These are phyloP conservation scores for Elaeis guineensis DNA, from an alignment of 176 grass and related monocot species.

Conservation along the genomic window DNA sequence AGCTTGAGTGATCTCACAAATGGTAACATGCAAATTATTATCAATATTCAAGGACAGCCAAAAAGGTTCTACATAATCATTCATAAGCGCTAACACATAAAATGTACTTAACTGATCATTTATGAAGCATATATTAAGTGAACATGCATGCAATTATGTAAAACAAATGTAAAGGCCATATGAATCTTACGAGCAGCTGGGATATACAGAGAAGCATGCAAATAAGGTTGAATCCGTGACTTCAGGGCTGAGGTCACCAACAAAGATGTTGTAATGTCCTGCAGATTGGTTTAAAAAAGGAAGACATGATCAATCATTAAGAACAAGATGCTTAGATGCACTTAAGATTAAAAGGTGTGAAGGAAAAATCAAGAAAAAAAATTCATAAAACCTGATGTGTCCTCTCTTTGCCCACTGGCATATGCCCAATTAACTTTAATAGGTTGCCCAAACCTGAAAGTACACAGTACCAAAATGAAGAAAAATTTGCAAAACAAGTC, in stretches of 20 bases:
- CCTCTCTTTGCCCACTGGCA: slow-evolving; percentile 89
- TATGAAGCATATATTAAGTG: too few relatives aligned
- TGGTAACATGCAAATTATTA: too few relatives aligned
- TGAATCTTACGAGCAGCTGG: slow-evolving; percentile 81
- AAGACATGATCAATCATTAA: too few relatives aligned
- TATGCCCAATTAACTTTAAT: slow-evolving; percentile 99
- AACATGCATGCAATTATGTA: not conserved
- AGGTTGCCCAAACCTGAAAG: slow-evolving; percentile 82
- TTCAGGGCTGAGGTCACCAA: slow-evolving; percentile 94
- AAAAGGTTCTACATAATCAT: too few relatives aligned
- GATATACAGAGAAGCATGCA: slow-evolving; percentile 77
- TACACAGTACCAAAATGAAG: not conserved
- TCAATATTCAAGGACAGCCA: too few relatives aligned
- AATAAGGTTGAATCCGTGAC: slow-evolving; percentile 92
- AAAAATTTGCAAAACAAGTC: slow-evolving; percentile 7
- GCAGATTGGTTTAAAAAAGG: not conserved
- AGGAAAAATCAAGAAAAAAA: slow-evolving; percentile 15
- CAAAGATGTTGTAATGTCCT: slow-evolving; percentile 96
- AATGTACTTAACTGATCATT: too few relatives aligned
- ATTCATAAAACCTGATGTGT: slow-evolving; percentile 67
- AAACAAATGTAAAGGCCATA: slow-evolving; percentile 1
- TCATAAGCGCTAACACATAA: too few relatives aligned
- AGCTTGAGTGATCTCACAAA: too few relatives aligned
- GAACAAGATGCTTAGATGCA: not conserved
- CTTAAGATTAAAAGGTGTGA: slow-evolving; percentile 3